Percentiles rank a stretch among this genome's conserved stretches.
These are phyloP conservation scores for Ogataea methanolica DNA, from an alignment of 805 yeast genomes.

Conservation along the genomic window DNA sequence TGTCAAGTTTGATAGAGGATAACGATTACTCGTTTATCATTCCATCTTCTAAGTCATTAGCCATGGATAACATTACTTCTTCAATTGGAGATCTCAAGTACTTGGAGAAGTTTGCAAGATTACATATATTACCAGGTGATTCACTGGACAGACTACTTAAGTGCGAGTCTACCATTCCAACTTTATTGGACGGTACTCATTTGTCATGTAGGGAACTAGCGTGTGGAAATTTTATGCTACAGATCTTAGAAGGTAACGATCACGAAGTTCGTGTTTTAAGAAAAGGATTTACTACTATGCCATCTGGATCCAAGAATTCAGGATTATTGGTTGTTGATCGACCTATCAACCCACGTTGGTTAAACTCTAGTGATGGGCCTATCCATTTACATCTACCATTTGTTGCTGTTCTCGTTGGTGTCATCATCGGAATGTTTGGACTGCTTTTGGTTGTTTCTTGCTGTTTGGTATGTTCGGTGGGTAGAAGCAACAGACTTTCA, in stretches of 20 bases:
- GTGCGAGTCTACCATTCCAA: conserved; percentile 43
- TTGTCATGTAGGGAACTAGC: conserved; percentile 40
- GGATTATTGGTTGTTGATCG: conserved; percentile 66
- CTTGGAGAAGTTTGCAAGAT: conserved; percentile 50
- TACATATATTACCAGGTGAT: conserved; percentile 66
- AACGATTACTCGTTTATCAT: conserved; percentile 59
- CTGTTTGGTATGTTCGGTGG: conserved; percentile 32
- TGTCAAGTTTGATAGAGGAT: conserved; percentile 38
- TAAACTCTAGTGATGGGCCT: conserved; percentile 36
- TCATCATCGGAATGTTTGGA: conserved; percentile 53
- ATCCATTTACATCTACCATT: conserved; percentile 61
- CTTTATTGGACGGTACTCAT: conserved; percentile 41
- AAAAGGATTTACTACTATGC: conserved; percentile 52
- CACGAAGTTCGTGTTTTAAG: conserved; percentile 55
- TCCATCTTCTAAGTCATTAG: conserved; percentile 60
- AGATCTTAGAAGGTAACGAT: conserved; percentile 43
- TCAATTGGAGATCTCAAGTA: conserved; percentile 29
- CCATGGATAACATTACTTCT: conserved; percentile 44
- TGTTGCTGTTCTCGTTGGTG: conserved; percentile 64
- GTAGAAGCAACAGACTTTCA: conserved; percentile 7
- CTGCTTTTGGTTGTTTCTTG: conserved; percentile 31
- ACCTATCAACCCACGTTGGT: conserved; percentile 65
- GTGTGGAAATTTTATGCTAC: conserved; percentile 33
- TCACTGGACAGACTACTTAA: conserved; percentile 41
- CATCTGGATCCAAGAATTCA: conserved; percentile 17